phyloP scores from a whole-genome alignment of 768 basidiomycete genomes.

The Tremella fuciformis region DNA sequence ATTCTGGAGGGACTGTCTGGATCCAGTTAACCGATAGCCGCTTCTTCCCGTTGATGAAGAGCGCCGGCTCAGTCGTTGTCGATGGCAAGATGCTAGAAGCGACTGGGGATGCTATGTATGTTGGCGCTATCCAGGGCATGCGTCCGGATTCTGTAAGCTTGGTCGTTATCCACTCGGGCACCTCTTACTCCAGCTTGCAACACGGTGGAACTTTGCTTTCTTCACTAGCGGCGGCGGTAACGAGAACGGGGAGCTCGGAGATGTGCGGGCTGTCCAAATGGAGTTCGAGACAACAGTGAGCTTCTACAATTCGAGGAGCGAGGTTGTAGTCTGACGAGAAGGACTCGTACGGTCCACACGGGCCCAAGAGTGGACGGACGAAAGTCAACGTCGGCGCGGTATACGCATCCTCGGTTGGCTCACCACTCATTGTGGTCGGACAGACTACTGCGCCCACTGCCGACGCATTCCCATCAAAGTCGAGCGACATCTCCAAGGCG shows the following conservation, averaged over 20 bases:
- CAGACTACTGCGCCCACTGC: slow-evolving; percentile 33
- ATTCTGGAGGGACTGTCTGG: background rate
- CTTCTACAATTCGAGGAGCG: background rate
- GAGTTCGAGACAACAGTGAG: slow-evolving; percentile 76
- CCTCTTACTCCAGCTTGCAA: slow-evolving; percentile 58
- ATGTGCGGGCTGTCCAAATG: slow-evolving; percentile 87
- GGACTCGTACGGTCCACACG: slow-evolving; percentile 72
- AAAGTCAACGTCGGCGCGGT: slow-evolving; percentile 70
- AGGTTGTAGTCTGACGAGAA: slow-evolving; percentile 14
- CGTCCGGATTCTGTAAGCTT: slow-evolving; percentile 70
- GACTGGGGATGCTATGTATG: slow-evolving; percentile 62
- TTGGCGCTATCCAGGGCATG: slow-evolving; percentile 98
- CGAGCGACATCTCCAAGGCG: slow-evolving; percentile 37
- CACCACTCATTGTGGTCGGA: slow-evolving; percentile 40
- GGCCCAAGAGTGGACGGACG: slow-evolving; percentile 77
- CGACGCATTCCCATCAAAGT: slow-evolving; percentile 15
- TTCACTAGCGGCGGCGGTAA: slow-evolving; percentile 63
- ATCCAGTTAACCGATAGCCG: slow-evolving; percentile 53
- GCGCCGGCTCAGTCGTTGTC: slow-evolving; percentile 65
- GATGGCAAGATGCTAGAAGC: slow-evolving; percentile 60
- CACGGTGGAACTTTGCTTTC: slow-evolving; percentile 90
- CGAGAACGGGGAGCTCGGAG: slow-evolving; percentile 57
- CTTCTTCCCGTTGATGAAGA: slow-evolving; percentile 75
- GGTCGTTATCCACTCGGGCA: background rate
- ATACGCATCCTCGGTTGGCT: slow-evolving; percentile 24